Percentiles rank a stretch among this genome's conserved stretches.
Conservation (phyloP, 768 basidiomycete species). For the Pleurotus citrinopileatus region DNA sequence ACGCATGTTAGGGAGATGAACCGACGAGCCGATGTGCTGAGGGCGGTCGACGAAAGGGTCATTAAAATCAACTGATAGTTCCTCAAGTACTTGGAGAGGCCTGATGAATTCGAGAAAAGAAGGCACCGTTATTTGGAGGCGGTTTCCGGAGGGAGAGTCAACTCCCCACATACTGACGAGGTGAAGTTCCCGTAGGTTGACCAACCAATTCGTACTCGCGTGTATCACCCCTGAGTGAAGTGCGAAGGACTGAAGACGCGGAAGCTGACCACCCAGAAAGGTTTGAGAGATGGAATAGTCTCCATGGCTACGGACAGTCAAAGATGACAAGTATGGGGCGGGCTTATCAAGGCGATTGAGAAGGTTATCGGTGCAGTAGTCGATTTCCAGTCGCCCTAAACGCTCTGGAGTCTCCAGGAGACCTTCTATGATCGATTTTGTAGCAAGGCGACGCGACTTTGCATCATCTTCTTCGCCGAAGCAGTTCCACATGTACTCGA, state of each 20-base stretch:
- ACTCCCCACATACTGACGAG: not conserved
- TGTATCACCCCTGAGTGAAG: not conserved
- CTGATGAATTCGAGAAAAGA: not conserved
- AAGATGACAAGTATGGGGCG: not conserved
- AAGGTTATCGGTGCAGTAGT: not conserved
- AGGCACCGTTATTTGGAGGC: not conserved
- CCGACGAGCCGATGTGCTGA: too few relatives aligned
- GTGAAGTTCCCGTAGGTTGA: not conserved
- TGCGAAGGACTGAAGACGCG: not conserved
- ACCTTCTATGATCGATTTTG: not conserved
- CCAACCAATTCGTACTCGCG: not conserved
- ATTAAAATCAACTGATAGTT: not conserved
- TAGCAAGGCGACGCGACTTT: not conserved
- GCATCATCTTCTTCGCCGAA: not conserved
- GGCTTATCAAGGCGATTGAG: not conserved
- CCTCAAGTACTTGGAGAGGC: not conserved
- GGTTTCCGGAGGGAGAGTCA: not conserved
- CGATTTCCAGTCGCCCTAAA: not conserved
- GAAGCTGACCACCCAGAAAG: not conserved
- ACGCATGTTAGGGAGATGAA: too few relatives aligned
- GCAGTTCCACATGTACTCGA: not conserved
- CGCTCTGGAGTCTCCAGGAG: not conserved
- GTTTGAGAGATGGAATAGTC: not conserved
- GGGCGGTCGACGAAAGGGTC: too few relatives aligned
- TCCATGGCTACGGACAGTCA: not conserved